Evolutionary conservation across 352 stramenopile species (phyloP).

Genomic region (Blastocystis sp.): DNA sequence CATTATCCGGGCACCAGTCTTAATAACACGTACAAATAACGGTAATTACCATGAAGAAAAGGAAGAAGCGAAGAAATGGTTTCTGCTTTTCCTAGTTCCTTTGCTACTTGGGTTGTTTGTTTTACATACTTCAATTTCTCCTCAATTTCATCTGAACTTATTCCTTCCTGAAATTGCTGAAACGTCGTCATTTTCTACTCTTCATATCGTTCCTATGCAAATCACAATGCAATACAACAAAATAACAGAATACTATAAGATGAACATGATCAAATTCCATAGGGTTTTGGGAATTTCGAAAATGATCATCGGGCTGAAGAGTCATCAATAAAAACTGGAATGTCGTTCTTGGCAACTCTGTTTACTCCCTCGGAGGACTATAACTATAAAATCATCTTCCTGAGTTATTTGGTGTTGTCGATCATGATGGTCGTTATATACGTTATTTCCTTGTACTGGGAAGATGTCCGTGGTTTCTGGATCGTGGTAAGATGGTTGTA

Average conservation of each 20-base stretch:
- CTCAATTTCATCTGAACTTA: constrained; percentile 55
- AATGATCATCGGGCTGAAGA: background rate
- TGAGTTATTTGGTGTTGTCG: constrained; percentile 33
- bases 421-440: background rate
- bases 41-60: constrained; percentile 21
- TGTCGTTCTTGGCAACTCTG: background rate
- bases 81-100: constrained; percentile 43
- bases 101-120: background rate
- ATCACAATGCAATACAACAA: background rate
- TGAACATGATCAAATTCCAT: background rate
- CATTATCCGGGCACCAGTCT: constrained; percentile 57
- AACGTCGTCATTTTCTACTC: constrained; percentile 7
- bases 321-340: background rate
- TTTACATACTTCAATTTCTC: constrained; percentile 57
- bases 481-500: background rate
- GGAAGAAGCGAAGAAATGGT: constrained; percentile 39
- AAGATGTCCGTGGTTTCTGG: constrained; percentile 48
- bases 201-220: background rate
- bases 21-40: background rate
- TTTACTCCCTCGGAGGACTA: constrained; percentile 41
- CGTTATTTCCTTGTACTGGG: background rate
- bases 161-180: constrained; percentile 57
- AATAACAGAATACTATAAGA: background rate
- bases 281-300: background rate
- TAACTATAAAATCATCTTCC: constrained; percentile 50